These are phyloP conservation scores for Geotrichum cucujoidarum DNA, from an alignment of 1,139 yeast species.

Conservation along the genomic window DNA sequence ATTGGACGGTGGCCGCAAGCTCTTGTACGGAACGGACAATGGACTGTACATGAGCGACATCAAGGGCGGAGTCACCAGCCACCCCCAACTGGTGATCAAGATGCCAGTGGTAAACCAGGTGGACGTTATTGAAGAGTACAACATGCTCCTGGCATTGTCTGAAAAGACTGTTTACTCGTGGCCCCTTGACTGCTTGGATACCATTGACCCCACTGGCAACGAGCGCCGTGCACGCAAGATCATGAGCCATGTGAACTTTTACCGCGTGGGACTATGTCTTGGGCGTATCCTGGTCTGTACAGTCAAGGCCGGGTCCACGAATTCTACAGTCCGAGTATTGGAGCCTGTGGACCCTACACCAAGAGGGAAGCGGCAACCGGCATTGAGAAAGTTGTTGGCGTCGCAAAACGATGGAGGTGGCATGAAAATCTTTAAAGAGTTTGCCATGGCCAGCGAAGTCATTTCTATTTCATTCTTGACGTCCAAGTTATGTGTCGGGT, in stretches of 20 bases:
- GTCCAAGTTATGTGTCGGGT: slow-evolving; percentile 86
- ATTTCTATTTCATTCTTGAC: slow-evolving; percentile 86
- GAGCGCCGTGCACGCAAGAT: slow-evolving; percentile 73
- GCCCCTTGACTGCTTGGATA: slow-evolving; percentile 68
- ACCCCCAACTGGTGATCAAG: slow-evolving; percentile 71
- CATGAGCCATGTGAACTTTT: slow-evolving; percentile 78
- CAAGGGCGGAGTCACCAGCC: slow-evolving; percentile 49
- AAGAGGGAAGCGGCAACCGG: slow-evolving; percentile 37
- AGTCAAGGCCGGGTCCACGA: slow-evolving; percentile 66
- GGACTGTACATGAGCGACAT: slow-evolving; percentile 75
- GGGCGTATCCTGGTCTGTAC: slow-evolving; percentile 87
- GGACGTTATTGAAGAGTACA: slow-evolving; percentile 89
- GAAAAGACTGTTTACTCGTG: slow-evolving; percentile 82
- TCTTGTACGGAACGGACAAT: slow-evolving; percentile 84
- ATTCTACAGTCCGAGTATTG: slow-evolving; percentile 66
- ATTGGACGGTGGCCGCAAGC: slow-evolving; percentile 88
- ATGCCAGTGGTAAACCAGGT: slow-evolving; percentile 70
- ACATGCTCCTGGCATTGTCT: slow-evolving; percentile 70
- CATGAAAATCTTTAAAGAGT: slow-evolving; percentile 71
- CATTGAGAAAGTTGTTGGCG: slow-evolving; percentile 46
- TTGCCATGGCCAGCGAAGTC: slow-evolving; percentile 80
- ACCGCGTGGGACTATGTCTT: slow-evolving; percentile 87
- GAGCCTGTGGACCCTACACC: slow-evolving; percentile 65
- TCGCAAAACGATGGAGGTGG: slow-evolving; percentile 33
- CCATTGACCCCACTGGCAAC: slow-evolving; percentile 55